These are phyloP conservation scores for Metarhizium guizhouense DNA, from an alignment of 2,329 filamentous ascomycete species.

Conservation along the genomic window DNA sequence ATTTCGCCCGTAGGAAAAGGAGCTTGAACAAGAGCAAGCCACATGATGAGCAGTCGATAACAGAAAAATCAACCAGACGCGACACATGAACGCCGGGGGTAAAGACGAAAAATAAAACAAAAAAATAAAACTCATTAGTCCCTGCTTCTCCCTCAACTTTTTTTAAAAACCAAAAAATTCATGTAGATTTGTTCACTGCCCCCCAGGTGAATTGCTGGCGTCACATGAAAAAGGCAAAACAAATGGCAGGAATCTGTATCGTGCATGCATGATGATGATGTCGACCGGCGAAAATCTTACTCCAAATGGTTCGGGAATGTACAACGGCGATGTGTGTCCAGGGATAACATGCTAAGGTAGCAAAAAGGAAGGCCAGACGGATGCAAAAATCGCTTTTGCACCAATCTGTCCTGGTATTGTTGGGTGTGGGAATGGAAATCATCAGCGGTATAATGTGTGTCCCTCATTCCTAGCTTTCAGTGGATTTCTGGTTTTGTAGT, in stretches of 20 bases:
- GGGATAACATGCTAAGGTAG: background rate
- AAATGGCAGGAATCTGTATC: background rate
- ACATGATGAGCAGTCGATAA: background rate
- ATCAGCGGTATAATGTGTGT: slow-evolving; percentile 10
- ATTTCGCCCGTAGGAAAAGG: background rate
- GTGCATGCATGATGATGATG: slow-evolving; percentile 4
- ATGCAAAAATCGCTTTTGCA: background rate
- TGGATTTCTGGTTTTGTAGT: slow-evolving; percentile 37
- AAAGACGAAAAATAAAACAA: background rate
- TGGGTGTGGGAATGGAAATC: background rate
- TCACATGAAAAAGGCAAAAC: background rate
- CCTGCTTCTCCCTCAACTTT: slow-evolving; percentile 7
- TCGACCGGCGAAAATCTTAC: slow-evolving; percentile 8
- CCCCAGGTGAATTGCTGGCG: background rate
- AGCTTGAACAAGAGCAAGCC: background rate
- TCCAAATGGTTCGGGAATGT: slow-evolving; percentile 7
- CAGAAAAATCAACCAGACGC: background rate
- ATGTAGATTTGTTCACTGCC: slow-evolving; percentile 3
- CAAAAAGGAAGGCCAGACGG: background rate
- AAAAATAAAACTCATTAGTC: background rate
- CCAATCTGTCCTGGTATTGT: background rate
- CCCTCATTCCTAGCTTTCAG: slow-evolving; percentile 20
- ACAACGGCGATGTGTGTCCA: slow-evolving; percentile 4
- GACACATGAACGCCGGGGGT: background rate
- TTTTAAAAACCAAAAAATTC: slow-evolving; percentile 6